These are phyloP conservation scores for Cladophialophora carrionii DNA, from an alignment of 2,329 filamentous ascomycete genomes.

Conservation along the genomic window DNA sequence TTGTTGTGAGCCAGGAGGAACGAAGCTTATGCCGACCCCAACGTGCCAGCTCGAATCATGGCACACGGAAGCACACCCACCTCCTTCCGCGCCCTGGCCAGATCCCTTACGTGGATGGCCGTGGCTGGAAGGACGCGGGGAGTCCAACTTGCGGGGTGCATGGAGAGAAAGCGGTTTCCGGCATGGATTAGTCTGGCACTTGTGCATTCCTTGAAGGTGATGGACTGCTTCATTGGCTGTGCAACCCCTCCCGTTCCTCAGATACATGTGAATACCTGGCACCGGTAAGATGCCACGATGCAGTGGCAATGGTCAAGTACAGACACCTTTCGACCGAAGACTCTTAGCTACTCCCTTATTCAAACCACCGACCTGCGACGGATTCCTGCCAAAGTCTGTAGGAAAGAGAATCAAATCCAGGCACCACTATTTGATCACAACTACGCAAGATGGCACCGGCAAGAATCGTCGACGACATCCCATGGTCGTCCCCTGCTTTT, in stretches of 20 bases:
- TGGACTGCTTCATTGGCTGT: neutral
- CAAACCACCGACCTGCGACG: neutral
- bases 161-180: conserved; percentile 11
- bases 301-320: conserved; percentile 4
- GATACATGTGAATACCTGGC: conserved; percentile 11
- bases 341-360: neutral
- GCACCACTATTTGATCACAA: neutral
- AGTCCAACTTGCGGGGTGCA: conserved; percentile 17
- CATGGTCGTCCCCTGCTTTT: conserved; percentile 26
- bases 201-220: neutral
- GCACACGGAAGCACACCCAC: neutral
- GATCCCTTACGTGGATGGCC: conserved; percentile 13
- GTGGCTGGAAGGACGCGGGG: conserved; percentile 11
- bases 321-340: neutral
- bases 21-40: conserved; percentile 1
- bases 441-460: conserved; percentile 23
- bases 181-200: conserved; percentile 1
- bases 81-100: conserved; percentile 10
- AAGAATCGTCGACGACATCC: conserved; percentile 21
- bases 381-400: neutral
- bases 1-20: neutral
- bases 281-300: neutral
- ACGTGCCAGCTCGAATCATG: conserved; percentile 7
- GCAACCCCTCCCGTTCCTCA: conserved; percentile 4
- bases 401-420: neutral